A percentile compares a stretch with the other conserved stretches of the same genome.
phyloP scores from a whole-genome alignment of 805 yeast genomes.

The Candida pseudoglaebosa region DNA sequence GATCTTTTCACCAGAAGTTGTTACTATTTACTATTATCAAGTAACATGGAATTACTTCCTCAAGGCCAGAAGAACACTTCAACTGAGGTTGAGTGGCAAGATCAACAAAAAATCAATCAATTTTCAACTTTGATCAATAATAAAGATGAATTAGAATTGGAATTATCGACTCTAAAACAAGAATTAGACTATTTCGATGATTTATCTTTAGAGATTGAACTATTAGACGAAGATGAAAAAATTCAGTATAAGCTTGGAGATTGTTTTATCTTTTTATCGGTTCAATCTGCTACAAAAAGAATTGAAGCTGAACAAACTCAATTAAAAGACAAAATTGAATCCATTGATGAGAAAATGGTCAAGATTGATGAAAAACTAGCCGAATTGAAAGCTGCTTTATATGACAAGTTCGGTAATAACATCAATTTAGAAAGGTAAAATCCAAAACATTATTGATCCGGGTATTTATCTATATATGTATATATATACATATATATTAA shows the following conservation, averaged over 20 bases:
- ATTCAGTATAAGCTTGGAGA: slow-evolving; percentile 82
- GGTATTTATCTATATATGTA: too few species aligned
- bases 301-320: slow-evolving; percentile 59
- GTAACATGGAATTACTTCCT: slow-evolving; percentile 52
- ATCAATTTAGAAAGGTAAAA: slow-evolving; percentile 71
- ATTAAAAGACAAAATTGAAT: slow-evolving; percentile 48
- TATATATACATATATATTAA: too few species aligned
- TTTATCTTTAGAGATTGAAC: slow-evolving; percentile 77
- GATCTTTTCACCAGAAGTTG: too few species aligned
- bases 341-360: slow-evolving; percentile 44
- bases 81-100: slow-evolving; percentile 70
- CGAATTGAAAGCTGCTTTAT: slow-evolving; percentile 66
- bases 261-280: slow-evolving; percentile 65
- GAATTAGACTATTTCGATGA: slow-evolving; percentile 91
- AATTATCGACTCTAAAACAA: slow-evolving; percentile 46
- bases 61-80: slow-evolving; percentile 51
- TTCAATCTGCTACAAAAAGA: slow-evolving; percentile 60
- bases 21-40: too few species aligned
- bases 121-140: slow-evolving; percentile 79
- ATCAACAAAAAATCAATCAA: slow-evolving; percentile 84
- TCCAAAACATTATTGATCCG: background rate
- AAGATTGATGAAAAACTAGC: slow-evolving; percentile 51
- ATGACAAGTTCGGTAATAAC: slow-evolving; percentile 84
- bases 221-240: slow-evolving; percentile 69
- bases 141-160: slow-evolving; percentile 53